Conservation (phyloP, 1,139 yeast species). For the Zygosaccharomyces pseudobailii region DNA sequence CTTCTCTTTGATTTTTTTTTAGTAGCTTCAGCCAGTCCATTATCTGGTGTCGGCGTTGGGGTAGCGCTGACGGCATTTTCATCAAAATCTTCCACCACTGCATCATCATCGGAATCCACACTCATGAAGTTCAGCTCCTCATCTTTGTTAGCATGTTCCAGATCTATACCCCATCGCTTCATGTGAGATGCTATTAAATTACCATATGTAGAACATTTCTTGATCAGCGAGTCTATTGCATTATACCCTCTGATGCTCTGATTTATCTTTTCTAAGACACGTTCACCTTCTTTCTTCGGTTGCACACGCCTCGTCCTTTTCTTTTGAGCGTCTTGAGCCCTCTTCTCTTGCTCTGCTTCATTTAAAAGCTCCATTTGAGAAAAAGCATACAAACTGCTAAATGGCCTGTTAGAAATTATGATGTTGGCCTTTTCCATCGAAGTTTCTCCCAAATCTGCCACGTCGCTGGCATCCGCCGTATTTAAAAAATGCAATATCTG, state of each 20-base stretch:
- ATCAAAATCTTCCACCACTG: slow-evolving; percentile 31
- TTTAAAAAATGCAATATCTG: slow-evolving; percentile 75
- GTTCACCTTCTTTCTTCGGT: slow-evolving; percentile 64
- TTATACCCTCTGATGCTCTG: slow-evolving; percentile 78
- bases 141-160: slow-evolving; percentile 51
- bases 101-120: slow-evolving; percentile 34
- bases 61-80: slow-evolving; percentile 20
- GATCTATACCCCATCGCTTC: slow-evolving; percentile 77
- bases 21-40: background rate
- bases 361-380: slow-evolving; percentile 42
- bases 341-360: slow-evolving; percentile 24
- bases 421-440: slow-evolving; percentile 61
- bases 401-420: slow-evolving; percentile 67
- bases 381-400: slow-evolving; percentile 51
- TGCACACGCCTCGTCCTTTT: slow-evolving; percentile 14
- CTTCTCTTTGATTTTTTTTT: background rate
- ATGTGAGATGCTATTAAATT: slow-evolving; percentile 65
- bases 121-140: slow-evolving; percentile 34
- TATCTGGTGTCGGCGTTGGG: slow-evolving; percentile 17
- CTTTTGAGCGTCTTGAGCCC: slow-evolving; percentile 19
- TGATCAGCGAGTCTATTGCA: slow-evolving; percentile 87
- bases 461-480: slow-evolving; percentile 66
- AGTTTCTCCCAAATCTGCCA: slow-evolving; percentile 74
- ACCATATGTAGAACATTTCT: slow-evolving; percentile 78
- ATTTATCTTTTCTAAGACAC: slow-evolving; percentile 66